These are phyloP conservation scores for Phytopythium vexans DNA, from an alignment of 352 stramenopile species.

Conservation along the genomic window DNA sequence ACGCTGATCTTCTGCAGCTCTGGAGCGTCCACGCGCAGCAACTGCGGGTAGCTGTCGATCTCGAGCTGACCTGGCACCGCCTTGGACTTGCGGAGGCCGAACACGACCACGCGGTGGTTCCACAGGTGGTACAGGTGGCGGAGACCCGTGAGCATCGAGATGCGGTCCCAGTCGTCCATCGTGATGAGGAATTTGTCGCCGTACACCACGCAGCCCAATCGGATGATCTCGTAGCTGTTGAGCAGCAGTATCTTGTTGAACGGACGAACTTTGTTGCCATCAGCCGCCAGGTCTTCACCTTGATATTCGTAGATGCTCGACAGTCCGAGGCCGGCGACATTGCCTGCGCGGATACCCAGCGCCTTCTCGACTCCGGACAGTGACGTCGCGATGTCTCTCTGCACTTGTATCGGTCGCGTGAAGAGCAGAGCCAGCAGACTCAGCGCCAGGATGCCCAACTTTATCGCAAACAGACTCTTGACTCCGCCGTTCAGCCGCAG, in stretches of 20 bases:
- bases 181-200: conserved; percentile 8
- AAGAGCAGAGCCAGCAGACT: conserved; percentile 10
- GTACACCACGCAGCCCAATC: conserved; percentile 5
- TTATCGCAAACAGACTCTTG: conserved; percentile 6
- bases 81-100: background rate
- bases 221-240: conserved; percentile 10
- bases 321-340: conserved; percentile 21
- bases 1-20: background rate
- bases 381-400: background rate
- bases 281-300: too few species aligned
- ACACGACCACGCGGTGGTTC: conserved; percentile 10
- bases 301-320: conserved; percentile 20
- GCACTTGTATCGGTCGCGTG: conserved; percentile 1
- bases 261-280: too few species aligned
- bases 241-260: background rate
- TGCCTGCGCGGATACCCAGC: conserved; percentile 23
- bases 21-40: background rate
- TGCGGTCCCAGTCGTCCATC: conserved; percentile 5
- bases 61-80: background rate
- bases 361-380: conserved; percentile 15
- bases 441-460: conserved; percentile 7
- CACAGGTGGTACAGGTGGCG: conserved; percentile 5
- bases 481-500: conserved; percentile 12
- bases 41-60: background rate
- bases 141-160: conserved; percentile 3